Percentiles rank a stretch among this genome's conserved stretches.
Evolutionary conservation across 176 grass and related monocot species (phyloP).

Genomic region (Rhynchospora breviuscula): DNA sequence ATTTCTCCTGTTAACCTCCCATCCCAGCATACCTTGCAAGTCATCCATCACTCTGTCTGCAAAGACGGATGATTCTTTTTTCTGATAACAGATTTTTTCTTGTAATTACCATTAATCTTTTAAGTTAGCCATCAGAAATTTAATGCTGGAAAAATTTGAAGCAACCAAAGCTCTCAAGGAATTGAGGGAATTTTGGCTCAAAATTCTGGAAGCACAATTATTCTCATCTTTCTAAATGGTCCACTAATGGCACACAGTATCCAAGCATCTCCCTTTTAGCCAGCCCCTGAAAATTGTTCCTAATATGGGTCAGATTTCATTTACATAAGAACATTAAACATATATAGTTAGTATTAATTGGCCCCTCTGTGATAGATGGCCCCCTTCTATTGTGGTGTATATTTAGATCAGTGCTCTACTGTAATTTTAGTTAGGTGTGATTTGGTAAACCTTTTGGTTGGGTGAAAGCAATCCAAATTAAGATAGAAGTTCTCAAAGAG

Average conservation of each 20-base stretch:
- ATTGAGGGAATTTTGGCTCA: background rate
- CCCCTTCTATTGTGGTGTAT: background rate
- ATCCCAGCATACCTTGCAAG: background rate
- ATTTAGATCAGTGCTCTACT: background rate
- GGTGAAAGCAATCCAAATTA: background rate
- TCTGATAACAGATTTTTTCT: background rate
- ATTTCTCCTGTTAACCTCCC: background rate
- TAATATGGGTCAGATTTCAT: background rate
- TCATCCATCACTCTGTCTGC: background rate
- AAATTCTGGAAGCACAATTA: background rate
- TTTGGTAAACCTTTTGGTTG: background rate
- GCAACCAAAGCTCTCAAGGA: background rate
- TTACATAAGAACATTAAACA: too few species aligned
- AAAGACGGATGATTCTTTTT: background rate
- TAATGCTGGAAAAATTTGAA: background rate
- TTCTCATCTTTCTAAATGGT: background rate
- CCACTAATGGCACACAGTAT: background rate
- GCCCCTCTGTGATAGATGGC: background rate
- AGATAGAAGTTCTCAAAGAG: background rate
- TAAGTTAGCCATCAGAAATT: background rate
- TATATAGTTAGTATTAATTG: background rate
- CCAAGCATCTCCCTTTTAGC: background rate
- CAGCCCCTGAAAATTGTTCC: background rate
- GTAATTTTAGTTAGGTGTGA: background rate
- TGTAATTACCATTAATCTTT: background rate